Base-by-base conservation (phyloP, 768 basidiomycete species). In the Hericium rajendrae region DNA sequence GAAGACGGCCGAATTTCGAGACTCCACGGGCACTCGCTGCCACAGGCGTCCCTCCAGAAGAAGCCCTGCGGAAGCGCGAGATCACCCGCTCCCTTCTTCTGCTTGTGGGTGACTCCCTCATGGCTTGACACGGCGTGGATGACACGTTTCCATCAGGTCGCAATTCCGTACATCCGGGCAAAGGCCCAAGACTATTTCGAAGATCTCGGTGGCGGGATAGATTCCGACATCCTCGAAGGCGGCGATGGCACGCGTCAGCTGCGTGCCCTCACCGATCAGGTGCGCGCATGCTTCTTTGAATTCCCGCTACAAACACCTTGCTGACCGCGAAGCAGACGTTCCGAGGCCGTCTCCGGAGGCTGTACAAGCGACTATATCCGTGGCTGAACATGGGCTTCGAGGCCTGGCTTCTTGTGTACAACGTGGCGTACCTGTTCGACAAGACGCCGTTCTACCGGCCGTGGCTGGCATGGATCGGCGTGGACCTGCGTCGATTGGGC, bases 171-270 rank as follows among this genome's bases (percentile, higher is more conserved):
- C 67, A 59, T 95, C 22, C 80, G 90, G 63, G 87, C 93, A 20
- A 95, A 95, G 69, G 82, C 85, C 2, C 88, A 90, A 48, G 94
- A 97, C 65, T 88, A 91, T 65, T 95, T 85, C 65, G 95, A 99
- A 71, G 80, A 85, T 43, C 70, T 97, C 13, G 94, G 95, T 4
- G 95, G 94, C 22, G 88, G 88, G 4, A 64, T 85, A 6, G 80
- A 82, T 58, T 72, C 76, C n/a, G 88, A 91, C 50, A 69, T 86
- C 20, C 68, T 83, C 12, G 84, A 84, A 55, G 77, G 70, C 38
- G 68, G 74, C 59, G 32, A 32, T 8, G 75, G 75, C 50, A 64
- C 67, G 16, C 72, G 76, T 28, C 79, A 76, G 55, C 64, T 75
- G 22, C 77, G 70, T 59, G 72, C 74, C 46, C 70, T 78, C 48